Conservation (phyloP, 1,139 yeast genomes). For the Spencermartinsiella ligniputridi region DNA sequence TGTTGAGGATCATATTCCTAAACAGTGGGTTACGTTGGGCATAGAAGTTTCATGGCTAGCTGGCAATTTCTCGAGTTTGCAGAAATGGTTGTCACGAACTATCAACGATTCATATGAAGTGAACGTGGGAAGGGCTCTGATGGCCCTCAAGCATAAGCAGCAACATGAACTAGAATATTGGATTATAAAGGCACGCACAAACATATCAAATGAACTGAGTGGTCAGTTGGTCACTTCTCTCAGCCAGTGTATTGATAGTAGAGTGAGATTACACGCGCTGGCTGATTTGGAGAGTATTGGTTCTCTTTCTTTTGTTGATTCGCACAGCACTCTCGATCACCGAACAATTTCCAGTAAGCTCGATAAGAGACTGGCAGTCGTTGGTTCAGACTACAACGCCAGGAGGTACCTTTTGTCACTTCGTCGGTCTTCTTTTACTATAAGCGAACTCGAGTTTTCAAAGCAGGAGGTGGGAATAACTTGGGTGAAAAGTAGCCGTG, state of each 20-base stretch:
- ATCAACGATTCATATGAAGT: constrained; percentile 45
- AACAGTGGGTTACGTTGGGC: constrained; percentile 49
- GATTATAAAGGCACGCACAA: constrained; percentile 48
- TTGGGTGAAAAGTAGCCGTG: constrained; percentile 56
- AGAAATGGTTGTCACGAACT: constrained; percentile 49
- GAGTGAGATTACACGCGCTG: constrained; percentile 67
- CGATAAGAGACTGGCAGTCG: constrained; percentile 30
- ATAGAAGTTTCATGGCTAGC: constrained; percentile 68
- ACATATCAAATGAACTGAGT: constrained; percentile 59
- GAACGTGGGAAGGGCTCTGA: constrained; percentile 60
- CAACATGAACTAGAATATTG: constrained; percentile 35
- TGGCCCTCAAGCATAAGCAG: constrained; percentile 39
- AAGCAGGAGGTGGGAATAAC: constrained; percentile 44
- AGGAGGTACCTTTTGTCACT: constrained; percentile 35
- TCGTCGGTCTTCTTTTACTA: constrained; percentile 45
- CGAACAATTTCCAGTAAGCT: constrained; percentile 26
- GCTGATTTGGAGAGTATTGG: constrained; percentile 51
- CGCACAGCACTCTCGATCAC: constrained; percentile 21
- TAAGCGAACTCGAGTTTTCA: constrained; percentile 39
- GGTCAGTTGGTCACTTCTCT: constrained; percentile 59
- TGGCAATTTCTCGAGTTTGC: constrained; percentile 50
- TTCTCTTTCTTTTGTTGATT: constrained; percentile 23
- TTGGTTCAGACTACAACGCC: constrained; percentile 35
- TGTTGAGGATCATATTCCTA: constrained; percentile 12
- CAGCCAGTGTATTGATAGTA: constrained; percentile 49